A percentile compares a stretch with the other conserved stretches of the same genome.
These are phyloP conservation scores for Kwoniella heveanensis DNA, from an alignment of 768 basidiomycete species.

Conservation along the genomic window DNA sequence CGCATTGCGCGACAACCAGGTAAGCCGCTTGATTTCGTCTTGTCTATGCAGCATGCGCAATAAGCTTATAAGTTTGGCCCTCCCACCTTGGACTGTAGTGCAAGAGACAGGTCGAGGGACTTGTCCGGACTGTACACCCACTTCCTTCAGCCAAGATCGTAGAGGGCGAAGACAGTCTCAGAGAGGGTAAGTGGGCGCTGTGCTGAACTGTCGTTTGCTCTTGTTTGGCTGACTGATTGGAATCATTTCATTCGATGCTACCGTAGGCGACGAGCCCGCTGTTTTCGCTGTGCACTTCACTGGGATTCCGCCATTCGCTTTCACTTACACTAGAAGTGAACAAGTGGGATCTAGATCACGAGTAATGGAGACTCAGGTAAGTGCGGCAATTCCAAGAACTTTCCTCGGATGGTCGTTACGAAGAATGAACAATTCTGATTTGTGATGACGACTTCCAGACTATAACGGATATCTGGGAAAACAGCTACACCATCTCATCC, in stretches of 20 bases:
- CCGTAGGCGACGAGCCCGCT: constrained; percentile 74
- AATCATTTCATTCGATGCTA: no score
- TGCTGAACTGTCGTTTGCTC: background rate
- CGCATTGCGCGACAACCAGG: constrained; percentile 85
- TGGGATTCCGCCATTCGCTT: constrained; percentile 93
- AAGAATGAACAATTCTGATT: background rate
- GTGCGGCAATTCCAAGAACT: constrained; percentile 2
- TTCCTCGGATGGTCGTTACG: no score
- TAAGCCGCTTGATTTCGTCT: no score
- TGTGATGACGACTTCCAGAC: constrained; percentile 32
- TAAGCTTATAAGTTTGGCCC: no score
- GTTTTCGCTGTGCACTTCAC: constrained; percentile 87
- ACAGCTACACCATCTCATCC: constrained; percentile 87
- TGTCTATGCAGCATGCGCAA: no score
- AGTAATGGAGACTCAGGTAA: constrained; percentile 55
- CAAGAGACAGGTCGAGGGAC: constrained; percentile 71
- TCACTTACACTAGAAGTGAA: constrained; percentile 58
- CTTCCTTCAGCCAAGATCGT: constrained; percentile 87
- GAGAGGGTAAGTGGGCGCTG: constrained; percentile 68
- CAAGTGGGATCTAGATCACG: constrained; percentile 32
- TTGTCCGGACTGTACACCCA: constrained; percentile 73
- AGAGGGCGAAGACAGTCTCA: constrained; percentile 84
- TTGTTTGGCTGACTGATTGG: no score
- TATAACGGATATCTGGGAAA: constrained; percentile 58
- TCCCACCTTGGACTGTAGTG: constrained; percentile 38